Percentiles rank a stretch among this genome's conserved stretches.
Conservation (phyloP, 768 basidiomycete genomes). For the Rhodotorula sphaerocarpa region DNA sequence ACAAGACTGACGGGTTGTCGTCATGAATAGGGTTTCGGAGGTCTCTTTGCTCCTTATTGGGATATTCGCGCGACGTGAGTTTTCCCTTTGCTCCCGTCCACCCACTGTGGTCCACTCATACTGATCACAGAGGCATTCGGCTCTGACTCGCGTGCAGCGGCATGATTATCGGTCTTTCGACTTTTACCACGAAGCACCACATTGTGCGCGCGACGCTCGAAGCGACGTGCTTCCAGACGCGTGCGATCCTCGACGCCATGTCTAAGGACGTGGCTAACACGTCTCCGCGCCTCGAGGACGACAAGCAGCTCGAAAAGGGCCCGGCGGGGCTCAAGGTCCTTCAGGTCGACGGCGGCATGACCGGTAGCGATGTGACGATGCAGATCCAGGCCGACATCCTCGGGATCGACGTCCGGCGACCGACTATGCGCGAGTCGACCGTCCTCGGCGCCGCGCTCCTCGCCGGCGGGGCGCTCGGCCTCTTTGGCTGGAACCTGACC, state of each 20-base stretch:
- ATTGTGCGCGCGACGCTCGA: slow-evolving; percentile 91
- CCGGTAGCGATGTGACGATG: slow-evolving; percentile 85
- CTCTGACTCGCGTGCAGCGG: slow-evolving; percentile 45
- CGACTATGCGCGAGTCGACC: slow-evolving; percentile 97
- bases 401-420: slow-evolving; percentile 82
- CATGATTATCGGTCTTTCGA: slow-evolving; percentile 73
- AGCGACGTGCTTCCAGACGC: slow-evolving; percentile 91
- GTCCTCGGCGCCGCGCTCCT: slow-evolving; percentile 90
- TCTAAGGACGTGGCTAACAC: slow-evolving; percentile 64
- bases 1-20: too few relatives aligned
- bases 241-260: slow-evolving; percentile 92
- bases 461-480: slow-evolving; percentile 73
- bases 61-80: slow-evolving; percentile 68
- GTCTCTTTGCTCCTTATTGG: slow-evolving; percentile 95
- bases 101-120: too few relatives aligned
- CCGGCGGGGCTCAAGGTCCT: slow-evolving; percentile 57
- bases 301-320: slow-evolving; percentile 53
- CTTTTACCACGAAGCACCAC: slow-evolving; percentile 72
- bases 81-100: neutral
- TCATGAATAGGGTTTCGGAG: slow-evolving; percentile 72
- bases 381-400: slow-evolving; percentile 76
- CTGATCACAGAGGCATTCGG: neutral
- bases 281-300: neutral
- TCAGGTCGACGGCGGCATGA: slow-evolving; percentile 98
- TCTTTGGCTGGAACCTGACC: slow-evolving; percentile 86